Evolutionary conservation across 1,284 basidiomycete species (phyloP).

Genomic region (Cryptococcus wingfieldii): DNA sequence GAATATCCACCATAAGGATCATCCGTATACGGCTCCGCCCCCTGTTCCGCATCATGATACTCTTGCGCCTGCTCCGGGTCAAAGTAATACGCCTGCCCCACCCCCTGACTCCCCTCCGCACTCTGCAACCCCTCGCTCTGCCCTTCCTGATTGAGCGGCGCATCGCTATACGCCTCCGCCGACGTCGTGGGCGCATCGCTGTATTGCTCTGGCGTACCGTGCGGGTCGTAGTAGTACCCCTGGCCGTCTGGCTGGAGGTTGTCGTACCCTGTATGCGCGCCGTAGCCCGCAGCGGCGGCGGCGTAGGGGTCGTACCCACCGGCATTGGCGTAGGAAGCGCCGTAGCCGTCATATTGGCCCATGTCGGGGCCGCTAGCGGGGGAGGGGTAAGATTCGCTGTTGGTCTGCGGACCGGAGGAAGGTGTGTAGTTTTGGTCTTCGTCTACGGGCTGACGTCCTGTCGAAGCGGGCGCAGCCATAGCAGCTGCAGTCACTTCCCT

Average conservation of each 20-base stretch:
- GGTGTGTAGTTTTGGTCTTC: conserved; percentile 43
- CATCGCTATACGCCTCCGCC: conserved; percentile 7
- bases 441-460: conserved; percentile 46
- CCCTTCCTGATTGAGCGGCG: conserved; percentile 7
- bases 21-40: conserved; percentile 9
- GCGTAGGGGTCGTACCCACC: conserved; percentile 48
- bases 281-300: conserved; percentile 18
- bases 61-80: conserved; percentile 31
- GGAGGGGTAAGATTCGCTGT: conserved; percentile 41
- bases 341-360: conserved; percentile 47
- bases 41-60: conserved; percentile 13
- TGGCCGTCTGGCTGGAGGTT: conserved; percentile 11
- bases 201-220: background rate
- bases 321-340: conserved; percentile 35
- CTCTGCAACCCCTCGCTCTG: background rate
- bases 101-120: conserved; percentile 1
- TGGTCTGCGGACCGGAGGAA: conserved; percentile 19
- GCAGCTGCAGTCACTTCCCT: conserved; percentile 50
- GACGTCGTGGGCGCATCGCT: background rate
- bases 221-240: conserved; percentile 6
- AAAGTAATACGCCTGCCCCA: conserved; percentile 39
- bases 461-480: conserved; percentile 41
- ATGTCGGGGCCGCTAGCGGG: conserved; percentile 43
- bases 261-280: conserved; percentile 22
- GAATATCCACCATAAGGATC: conserved; percentile 23